Base-by-base conservation (phyloP, 2,329 filamentous ascomycete species). In the Diaporthe caulivora region DNA sequence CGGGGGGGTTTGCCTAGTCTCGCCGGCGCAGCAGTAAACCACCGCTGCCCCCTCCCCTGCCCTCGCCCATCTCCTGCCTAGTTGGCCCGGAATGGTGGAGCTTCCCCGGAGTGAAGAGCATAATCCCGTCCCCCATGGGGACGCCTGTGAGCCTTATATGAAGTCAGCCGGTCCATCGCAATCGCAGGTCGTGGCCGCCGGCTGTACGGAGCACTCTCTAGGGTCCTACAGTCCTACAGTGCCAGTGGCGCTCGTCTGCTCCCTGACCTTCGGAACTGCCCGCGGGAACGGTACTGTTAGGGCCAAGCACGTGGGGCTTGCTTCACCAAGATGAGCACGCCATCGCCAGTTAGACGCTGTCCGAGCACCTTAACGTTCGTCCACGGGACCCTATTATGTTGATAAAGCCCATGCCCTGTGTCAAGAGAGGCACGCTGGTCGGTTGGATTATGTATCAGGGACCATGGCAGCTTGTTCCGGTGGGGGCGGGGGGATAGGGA, bases 81-180 rank as follows among this genome's bases (percentile, higher is more conserved):
- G 37, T 47, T 47, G 58, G 37, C 58, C 58, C 58, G 58, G 58
- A 47, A 62, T 40, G 40, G 58, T 62, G 58, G 58, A 29, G 9
- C 58, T 62, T 47, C 40, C 58, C 58, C 58, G 58, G 58, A 62
- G 40, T 31, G n/a, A 47, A 7, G 9, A 15, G 4, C 17, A 2
- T 29, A 24, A 47, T 47, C 40, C 57, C 24, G 24, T 31, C 24
- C 40, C 58, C 58, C 58, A 47, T 62, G 40, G 58, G 58, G 24
- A 24, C 31, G 24, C 17, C n/a, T 15, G 29, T 47, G 40, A 31
- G 58, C 58, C 44, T 44, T 34, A 34, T 9, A 5, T 47, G 40
- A 31, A 31, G 11, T 31, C 37, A 17, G 17, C 24, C 58, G 21
- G 34, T 26, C 55, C 55, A 58, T 21, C 17, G 31, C 29, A 34